Base-by-base conservation (phyloP, 2,329 filamentous ascomycete genomes). In the Trichoderma semiorbis region DNA sequence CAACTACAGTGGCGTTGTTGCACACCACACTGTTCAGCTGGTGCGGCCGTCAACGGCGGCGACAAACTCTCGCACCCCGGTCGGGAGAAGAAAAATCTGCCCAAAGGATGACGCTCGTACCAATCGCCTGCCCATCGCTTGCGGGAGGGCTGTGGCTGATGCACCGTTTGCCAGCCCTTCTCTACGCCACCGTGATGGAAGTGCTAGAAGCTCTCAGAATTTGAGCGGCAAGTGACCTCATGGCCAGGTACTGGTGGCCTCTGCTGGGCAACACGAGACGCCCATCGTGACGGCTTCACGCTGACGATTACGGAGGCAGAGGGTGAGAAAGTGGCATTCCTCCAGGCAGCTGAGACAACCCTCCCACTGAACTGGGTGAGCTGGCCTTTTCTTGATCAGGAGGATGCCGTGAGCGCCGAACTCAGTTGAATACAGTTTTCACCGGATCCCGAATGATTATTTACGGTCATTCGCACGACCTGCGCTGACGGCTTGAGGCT, bases 171-270 rank as follows among this genome's bases (percentile, higher is more conserved):
- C 66, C 28, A 69, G 36, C 14, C 36, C 36, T 39, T 39, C 28
- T 47, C 55, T 39, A 47, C 58, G 68, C 68, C 68, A 63, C 47
- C 39, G 8, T n/a, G 28, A 30, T 30, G 28, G 28, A 30, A 30
- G 28, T 28, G 57, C 47, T 69, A n/a, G 57, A 62, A 34, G 55
- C 36, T 34, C 55, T 16, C 66, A 34, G 66, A 69, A 61, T 28
- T 50, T 50, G 36, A 16, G 68, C 47, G 70, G 70, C 64, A 63
- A 72, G 70, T 72, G 70, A 72, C 70, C 70, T 68, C 63, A 32
- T 30, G 21, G 12, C n/a, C 24, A 63, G 50, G 63, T 68, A 61
- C 21, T 50, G n/a, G 34, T 16, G 18, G 50, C 65, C 30, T 55
- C 30, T 55, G 47, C 63, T 66, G 10, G n/a, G 55, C 53, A 69